Evolutionary conservation across 129 eudicot genomes (phyloP), one percentile per base, ranked within the genome.

Genomic region (Ambrosia trifida): DNA sequence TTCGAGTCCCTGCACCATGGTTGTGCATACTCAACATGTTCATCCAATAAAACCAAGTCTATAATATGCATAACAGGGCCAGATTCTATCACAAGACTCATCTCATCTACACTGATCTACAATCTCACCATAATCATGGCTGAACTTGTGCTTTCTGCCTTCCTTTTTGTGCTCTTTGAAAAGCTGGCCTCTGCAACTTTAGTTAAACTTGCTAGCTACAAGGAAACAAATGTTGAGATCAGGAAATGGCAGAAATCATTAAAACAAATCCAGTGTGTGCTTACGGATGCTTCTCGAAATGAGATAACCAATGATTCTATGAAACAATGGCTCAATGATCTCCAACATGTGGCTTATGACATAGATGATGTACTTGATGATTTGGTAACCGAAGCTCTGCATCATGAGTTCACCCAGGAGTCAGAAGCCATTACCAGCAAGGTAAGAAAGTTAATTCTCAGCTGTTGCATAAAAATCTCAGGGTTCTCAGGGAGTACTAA

Each of bases 341-440:
- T 58, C 40, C 64, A 13, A 5, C 64, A 30, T 12, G 3, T 58
- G 64, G 64, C 64, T 58, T 58, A 58, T 12, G 64, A 30, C 64
- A 58, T 58, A 0, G 64, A 30, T 12, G 64, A 58, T 40, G 17
- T 58, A 31, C 40, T 58, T 9, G 64, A 58, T 30, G 41, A 13
- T 11, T 12, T 30, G 38, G 64, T 18, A 11, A 24, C 33, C 3
- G 18, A 31, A 4, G 64, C 17, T 4, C 30, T 58, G 41, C 16
- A 58, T 1, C 40, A 38, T 11, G 64, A 58, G 40, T 58, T 58
- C 40, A 58, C 12, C 11, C 40, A 3, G 10, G 10, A 58, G 8
- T 8, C 61, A 20, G 33, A 30, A 12, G 16, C 14, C 24, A 50
- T 5, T 30, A 52, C 31, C 59, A 52, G 59, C 59, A 52, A 52